A percentile compares a stretch with the other conserved stretches of the same genome.
These are phyloP conservation scores for Penicillium arizonense DNA, from an alignment of 495 filamentous ascomycete species.

Conservation along the genomic window DNA sequence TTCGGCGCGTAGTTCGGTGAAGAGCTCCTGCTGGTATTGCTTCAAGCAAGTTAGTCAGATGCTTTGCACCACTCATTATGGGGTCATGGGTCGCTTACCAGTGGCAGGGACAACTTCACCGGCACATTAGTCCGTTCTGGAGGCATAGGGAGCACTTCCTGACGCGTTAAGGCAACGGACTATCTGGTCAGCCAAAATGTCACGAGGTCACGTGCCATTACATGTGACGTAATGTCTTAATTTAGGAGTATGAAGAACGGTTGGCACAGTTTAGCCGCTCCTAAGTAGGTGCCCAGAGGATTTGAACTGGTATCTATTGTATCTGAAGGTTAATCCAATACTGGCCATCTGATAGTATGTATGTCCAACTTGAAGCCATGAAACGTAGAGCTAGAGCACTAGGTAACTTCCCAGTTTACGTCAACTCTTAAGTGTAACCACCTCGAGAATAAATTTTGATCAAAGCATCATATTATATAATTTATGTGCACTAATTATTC, in stretches of 20 bases:
- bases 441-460: too few species aligned
- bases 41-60: constrained; percentile 25
- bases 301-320: too few species aligned
- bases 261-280: neutral
- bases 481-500: too few species aligned
- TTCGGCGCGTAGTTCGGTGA: constrained; percentile 82
- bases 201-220: constrained; percentile 40
- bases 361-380: too few species aligned
- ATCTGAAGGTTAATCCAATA: too few species aligned
- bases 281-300: too few species aligned
- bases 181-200: neutral
- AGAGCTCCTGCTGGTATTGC: constrained; percentile 89
- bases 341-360: too few species aligned
- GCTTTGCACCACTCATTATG: neutral
- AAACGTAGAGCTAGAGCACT: too few species aligned
- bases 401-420: too few species aligned
- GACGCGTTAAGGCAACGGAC: constrained; percentile 20
- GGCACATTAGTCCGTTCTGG: constrained; percentile 59
- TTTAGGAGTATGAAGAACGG: neutral
- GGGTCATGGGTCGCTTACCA: constrained; percentile 55
- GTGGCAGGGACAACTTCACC: constrained; percentile 89
- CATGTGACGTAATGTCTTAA: constrained; percentile 33
- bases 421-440: too few species aligned
- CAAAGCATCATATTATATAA: too few species aligned
- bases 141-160: constrained; percentile 48